phyloP scores from a whole-genome alignment of 495 filamentous ascomycete genomes.

The Tuber magnatum region DNA sequence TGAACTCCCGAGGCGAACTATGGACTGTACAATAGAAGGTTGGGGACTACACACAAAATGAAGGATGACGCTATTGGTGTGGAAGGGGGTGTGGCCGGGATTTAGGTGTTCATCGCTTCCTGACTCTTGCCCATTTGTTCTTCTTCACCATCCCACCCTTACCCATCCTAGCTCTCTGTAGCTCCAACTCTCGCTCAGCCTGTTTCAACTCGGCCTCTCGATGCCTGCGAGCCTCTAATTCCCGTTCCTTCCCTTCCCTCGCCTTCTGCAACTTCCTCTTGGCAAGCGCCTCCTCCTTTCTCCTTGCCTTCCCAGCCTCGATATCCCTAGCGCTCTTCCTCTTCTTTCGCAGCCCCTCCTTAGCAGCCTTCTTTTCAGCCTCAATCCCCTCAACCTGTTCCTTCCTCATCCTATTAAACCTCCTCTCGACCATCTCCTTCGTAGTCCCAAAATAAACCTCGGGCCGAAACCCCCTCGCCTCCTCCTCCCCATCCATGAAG shows the following conservation, averaged over 20 bases:
- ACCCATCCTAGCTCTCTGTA: constrained; percentile 71
- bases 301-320: constrained; percentile 40
- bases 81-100: not conserved
- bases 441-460: constrained; percentile 43
- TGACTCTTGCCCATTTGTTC: constrained; percentile 38
- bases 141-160: constrained; percentile 46
- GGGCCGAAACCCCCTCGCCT: constrained; percentile 46
- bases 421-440: constrained; percentile 37
- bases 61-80: not conserved
- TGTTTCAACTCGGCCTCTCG: constrained; percentile 62
- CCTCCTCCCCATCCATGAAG: constrained; percentile 52
- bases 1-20: not conserved
- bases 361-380: constrained; percentile 19
- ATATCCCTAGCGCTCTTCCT: constrained; percentile 13
- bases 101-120: constrained; percentile 22
- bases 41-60: not conserved
- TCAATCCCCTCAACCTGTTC: constrained; percentile 29
- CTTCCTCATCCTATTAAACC: constrained; percentile 38
- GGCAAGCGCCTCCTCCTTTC: constrained; percentile 49
- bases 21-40: not conserved
- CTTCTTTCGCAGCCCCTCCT: constrained; percentile 23
- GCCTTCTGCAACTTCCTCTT: constrained; percentile 47
- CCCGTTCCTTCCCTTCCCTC: constrained; percentile 48
- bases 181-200: constrained; percentile 69
- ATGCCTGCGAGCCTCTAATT: constrained; percentile 58